Conservation (phyloP, 108 stramenopile genomes). For the Conticribra guillardii region DNA sequence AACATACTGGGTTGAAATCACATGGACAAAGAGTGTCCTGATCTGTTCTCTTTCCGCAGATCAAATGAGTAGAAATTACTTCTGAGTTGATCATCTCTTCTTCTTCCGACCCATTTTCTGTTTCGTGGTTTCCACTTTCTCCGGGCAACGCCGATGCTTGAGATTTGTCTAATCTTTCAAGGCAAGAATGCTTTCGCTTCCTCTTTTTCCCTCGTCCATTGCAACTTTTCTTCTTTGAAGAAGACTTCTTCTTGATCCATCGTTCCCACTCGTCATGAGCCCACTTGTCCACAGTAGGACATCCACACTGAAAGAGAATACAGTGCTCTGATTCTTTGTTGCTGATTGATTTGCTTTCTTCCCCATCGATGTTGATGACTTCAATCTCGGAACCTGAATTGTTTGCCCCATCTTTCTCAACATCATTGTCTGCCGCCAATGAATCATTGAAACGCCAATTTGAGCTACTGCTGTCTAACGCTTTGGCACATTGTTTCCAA, state of each 20-base stretch:
- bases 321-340: neutral
- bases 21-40: constrained; percentile 33
- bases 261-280: constrained; percentile 22
- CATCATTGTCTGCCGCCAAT: neutral
- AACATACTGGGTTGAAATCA: constrained; percentile 63
- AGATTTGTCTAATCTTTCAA: constrained; percentile 3
- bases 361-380: neutral
- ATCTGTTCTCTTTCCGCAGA: constrained; percentile 15
- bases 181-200: constrained; percentile 23
- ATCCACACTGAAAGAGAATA: constrained; percentile 22
- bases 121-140: neutral
- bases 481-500: neutral
- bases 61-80: constrained; percentile 1
- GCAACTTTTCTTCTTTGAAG: constrained; percentile 30
- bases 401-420: neutral
- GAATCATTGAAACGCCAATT: neutral
- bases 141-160: neutral
- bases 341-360: neutral
- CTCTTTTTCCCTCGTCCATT: constrained; percentile 34
- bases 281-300: constrained; percentile 40
- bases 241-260: constrained; percentile 12
- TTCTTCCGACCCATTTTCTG: neutral
- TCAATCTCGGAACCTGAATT: neutral
- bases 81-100: neutral
- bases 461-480: neutral